Percentiles rank a stretch among this genome's conserved stretches.
These are phyloP conservation scores for Xenoacremonium recifei DNA, from an alignment of 2,329 filamentous ascomycete species.

Conservation along the genomic window DNA sequence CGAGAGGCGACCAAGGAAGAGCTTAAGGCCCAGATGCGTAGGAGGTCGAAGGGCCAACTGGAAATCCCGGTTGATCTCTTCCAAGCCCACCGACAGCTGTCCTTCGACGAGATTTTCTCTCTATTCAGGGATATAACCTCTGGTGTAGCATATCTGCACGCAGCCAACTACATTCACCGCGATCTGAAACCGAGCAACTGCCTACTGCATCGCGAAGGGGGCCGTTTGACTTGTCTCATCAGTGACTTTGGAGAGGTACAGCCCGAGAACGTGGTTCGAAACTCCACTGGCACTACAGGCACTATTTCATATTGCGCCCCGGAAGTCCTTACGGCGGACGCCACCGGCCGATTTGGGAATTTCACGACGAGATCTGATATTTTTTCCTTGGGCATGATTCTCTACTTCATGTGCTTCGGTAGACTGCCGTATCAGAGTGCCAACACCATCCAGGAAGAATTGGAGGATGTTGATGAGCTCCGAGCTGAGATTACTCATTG, in stretches of 20 bases:
- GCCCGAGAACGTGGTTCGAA: constrained; percentile 74
- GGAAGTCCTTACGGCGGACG: constrained; percentile 75
- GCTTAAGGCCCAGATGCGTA: constrained; percentile 82
- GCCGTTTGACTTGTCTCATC: constrained; percentile 76
- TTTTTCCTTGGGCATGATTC: constrained; percentile 97
- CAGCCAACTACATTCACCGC: constrained; percentile 90
- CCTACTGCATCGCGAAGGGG: constrained; percentile 74
- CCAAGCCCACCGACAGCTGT: constrained; percentile 45
- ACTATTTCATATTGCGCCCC: constrained; percentile 98
- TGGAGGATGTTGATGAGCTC: constrained; percentile 84
- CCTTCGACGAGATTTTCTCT: constrained; percentile 92
- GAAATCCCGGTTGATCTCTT: constrained; percentile 58
- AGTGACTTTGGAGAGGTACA: constrained; percentile 99
- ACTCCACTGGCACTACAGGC: constrained; percentile 88
- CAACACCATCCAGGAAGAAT: constrained; percentile 83
- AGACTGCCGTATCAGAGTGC: constrained; percentile 81
- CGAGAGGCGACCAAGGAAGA: constrained; percentile 73
- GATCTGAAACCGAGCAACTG: constrained; percentile 97
- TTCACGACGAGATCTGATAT: constrained; percentile 97
- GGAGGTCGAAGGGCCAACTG: constrained; percentile 74
- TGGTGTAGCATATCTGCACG: constrained; percentile 84
- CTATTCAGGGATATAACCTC: constrained; percentile 95
- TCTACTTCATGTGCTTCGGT: constrained; percentile 97
- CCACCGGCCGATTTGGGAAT: constrained; percentile 75
- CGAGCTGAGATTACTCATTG: constrained; percentile 83